Evolutionary conservation across 2,329 filamentous ascomycete genomes (phyloP).

Genomic region (Xenosphaeropsis pyriputrescens): DNA sequence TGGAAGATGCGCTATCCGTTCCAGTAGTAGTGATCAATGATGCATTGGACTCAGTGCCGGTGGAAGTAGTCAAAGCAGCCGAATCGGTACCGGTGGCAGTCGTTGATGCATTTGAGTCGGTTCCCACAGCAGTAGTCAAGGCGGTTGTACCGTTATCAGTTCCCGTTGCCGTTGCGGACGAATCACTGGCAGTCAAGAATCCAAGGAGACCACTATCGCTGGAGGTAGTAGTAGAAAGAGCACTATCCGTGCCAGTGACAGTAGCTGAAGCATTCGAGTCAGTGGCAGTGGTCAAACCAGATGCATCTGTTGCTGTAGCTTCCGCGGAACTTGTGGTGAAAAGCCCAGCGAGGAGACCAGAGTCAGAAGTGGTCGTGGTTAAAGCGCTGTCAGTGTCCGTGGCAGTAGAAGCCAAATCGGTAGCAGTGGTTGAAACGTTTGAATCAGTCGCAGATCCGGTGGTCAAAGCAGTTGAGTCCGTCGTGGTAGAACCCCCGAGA

Average conservation of each 20-base stretch:
- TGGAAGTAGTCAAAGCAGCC: neutral
- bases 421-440: too few species aligned
- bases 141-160: neutral
- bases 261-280: neutral
- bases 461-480: neutral
- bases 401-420: too few species aligned
- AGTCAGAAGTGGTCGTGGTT: too few species aligned
- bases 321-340: too few species aligned
- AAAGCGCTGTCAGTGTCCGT: too few species aligned
- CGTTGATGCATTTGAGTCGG: neutral
- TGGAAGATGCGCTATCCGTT: neutral
- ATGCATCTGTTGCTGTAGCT: too few species aligned
- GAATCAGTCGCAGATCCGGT: neutral
- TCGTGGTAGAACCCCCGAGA: too few species aligned
- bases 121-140: neutral
- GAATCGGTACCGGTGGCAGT: neutral
- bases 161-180: too few species aligned
- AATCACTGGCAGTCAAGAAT: too few species aligned
- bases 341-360: too few species aligned
- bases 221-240: neutral
- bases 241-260: neutral
- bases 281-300: too few species aligned
- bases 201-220: neutral
- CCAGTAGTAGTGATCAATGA: neutral
- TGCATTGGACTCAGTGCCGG: neutral